These are phyloP conservation scores for Hysterangium stoloniferum DNA, from an alignment of 768 basidiomycete genomes.

Conservation along the genomic window DNA sequence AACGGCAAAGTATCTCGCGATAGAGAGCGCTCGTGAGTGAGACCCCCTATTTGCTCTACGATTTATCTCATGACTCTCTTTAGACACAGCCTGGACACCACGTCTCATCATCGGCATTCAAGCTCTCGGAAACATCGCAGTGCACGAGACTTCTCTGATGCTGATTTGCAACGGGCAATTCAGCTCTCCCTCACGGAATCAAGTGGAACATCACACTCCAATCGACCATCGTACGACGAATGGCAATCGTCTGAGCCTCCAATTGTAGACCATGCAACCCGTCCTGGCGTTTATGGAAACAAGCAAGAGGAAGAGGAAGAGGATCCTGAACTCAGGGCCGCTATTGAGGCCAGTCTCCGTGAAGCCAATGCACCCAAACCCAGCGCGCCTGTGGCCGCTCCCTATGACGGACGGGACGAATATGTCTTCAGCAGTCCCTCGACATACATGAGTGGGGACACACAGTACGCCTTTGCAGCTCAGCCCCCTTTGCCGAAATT, in stretches of 20 bases:
- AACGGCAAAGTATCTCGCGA: constrained; percentile 50
- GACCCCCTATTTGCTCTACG: background rate
- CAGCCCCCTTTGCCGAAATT: constrained; percentile 36
- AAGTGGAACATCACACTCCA: constrained; percentile 38
- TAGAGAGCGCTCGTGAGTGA: constrained; percentile 38
- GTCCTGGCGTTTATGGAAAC: constrained; percentile 28
- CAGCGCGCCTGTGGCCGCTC: constrained; percentile 59
- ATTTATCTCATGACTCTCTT: background rate
- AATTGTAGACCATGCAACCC: constrained; percentile 45
- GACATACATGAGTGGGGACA: background rate
- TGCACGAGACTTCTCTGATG: constrained; percentile 63
- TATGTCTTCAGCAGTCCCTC: constrained; percentile 29
- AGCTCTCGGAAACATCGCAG: constrained; percentile 43
- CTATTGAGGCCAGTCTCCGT: constrained; percentile 91
- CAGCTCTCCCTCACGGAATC: constrained; percentile 65
- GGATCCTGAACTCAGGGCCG: constrained; percentile 85
- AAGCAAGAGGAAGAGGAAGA: constrained; percentile 60
- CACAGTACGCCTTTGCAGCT: background rate
- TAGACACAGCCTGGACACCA: constrained; percentile 23
- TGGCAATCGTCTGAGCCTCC: constrained; percentile 70
- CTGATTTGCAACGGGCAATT: constrained; percentile 90
- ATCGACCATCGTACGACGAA: constrained; percentile 29
- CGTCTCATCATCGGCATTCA: constrained; percentile 43
- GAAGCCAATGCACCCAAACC: constrained; percentile 74
- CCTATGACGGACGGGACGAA: constrained; percentile 19